Conservation (phyloP, 163 green algal genomes). For the Prototheca cutis region DNA sequence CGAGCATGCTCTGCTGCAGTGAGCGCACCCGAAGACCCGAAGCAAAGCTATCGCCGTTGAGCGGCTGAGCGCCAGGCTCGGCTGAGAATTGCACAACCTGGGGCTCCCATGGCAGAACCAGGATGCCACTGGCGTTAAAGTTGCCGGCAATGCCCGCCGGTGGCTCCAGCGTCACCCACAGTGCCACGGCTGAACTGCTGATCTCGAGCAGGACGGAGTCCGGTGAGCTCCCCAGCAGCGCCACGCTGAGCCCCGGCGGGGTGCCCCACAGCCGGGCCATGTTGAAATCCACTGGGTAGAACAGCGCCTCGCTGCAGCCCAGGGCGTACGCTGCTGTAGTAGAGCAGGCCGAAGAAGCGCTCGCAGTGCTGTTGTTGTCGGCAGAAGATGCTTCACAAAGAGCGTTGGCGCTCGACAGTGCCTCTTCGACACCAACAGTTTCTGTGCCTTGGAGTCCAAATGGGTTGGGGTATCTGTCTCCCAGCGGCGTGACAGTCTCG, state of each 20-base stretch:
- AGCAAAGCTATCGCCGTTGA: neutral
- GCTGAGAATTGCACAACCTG: neutral
- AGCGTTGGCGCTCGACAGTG: too few species aligned
- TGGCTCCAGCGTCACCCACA: neutral
- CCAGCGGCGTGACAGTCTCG: too few species aligned
- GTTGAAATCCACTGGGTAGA: neutral
- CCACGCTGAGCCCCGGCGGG: neutral
- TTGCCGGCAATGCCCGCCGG: neutral
- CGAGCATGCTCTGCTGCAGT: neutral
- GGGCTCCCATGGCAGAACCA: conserved; percentile 3
- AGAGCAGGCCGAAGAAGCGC: neutral
- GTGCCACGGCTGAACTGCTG: neutral
- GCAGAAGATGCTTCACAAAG: too few species aligned
- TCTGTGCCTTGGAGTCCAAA: too few species aligned
- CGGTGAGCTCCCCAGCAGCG: neutral
- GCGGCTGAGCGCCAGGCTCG: neutral
- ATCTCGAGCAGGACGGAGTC: neutral
- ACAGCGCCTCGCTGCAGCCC: neutral
- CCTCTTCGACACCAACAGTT: too few species aligned
- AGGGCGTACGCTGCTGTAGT: neutral
- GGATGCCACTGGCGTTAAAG: conserved; percentile 1
- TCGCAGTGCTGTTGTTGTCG: too few species aligned
- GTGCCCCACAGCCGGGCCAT: neutral
- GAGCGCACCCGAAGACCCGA: neutral
- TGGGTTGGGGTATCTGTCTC: too few species aligned